Conservation (phyloP, 2,329 filamentous ascomycete genomes). For the Cladosporium sp. region DNA sequence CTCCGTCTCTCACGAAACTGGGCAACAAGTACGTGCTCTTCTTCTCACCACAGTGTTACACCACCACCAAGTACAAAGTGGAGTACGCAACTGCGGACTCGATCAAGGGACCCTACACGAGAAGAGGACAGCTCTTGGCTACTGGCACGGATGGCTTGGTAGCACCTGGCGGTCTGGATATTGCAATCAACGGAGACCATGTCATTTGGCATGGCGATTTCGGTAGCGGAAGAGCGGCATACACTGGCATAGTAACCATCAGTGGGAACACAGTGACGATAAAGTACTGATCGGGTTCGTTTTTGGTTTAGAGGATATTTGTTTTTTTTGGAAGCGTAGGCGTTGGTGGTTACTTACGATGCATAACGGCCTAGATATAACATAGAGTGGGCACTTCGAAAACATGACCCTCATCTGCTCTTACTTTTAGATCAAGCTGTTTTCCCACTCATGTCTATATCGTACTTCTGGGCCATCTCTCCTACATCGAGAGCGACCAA, state of each 20-base stretch:
- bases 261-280: conserved; percentile 21
- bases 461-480: conserved; percentile 40
- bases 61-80: conserved; percentile 31
- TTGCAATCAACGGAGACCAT: conserved; percentile 34
- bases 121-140: conserved; percentile 27
- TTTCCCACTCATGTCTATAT: conserved; percentile 30
- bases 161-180: conserved; percentile 34
- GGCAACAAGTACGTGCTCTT: conserved; percentile 35
- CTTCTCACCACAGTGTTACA: conserved; percentile 35
- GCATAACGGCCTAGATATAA: background rate
- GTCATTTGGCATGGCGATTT: conserved; percentile 34
- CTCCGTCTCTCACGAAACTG: conserved; percentile 31
- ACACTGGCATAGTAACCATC: conserved; percentile 21
- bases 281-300: background rate
- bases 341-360: conserved; percentile 7
- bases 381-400: background rate
- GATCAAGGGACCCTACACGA: conserved; percentile 31
- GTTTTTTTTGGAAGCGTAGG: conserved; percentile 6
- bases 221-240: conserved; percentile 25
- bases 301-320: background rate
- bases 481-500: conserved; percentile 74
- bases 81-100: conserved; percentile 31
- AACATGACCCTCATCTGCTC: background rate
- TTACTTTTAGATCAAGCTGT: conserved; percentile 11
- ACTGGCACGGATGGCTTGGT: conserved; percentile 30